Evolutionary conservation across 768 basidiomycete genomes (phyloP).

Genomic region (Tremella mesenterica): DNA sequence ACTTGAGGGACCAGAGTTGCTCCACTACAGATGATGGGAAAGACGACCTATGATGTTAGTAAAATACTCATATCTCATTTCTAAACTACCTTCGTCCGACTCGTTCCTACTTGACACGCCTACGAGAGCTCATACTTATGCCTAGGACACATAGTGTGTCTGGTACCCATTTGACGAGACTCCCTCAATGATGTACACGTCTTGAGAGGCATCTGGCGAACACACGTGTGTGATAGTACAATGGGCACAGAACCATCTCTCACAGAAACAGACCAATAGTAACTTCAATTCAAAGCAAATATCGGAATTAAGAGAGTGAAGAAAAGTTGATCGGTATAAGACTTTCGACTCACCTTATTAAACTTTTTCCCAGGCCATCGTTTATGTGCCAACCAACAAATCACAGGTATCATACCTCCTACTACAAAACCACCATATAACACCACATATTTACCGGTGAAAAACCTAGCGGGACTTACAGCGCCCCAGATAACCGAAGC

Average conservation of each 20-base stretch:
- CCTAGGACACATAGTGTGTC: too few species aligned
- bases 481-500: slow-evolving; percentile 43
- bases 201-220: too few species aligned
- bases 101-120: too few species aligned
- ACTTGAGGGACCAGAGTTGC: slow-evolving; percentile 43
- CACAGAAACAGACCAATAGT: background rate
- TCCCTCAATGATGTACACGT: too few species aligned
- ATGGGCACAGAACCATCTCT: background rate
- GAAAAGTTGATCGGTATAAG: too few species aligned
- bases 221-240: too few species aligned
- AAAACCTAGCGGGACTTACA: slow-evolving; percentile 41
- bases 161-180: too few species aligned
- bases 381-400: slow-evolving; percentile 36
- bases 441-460: slow-evolving; percentile 39
- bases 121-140: too few species aligned
- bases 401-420: slow-evolving; percentile 36
- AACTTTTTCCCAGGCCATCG: slow-evolving; percentile 35
- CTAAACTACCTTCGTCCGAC: too few species aligned
- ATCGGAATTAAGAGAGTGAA: background rate
- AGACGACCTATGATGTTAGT: slow-evolving; percentile 35
- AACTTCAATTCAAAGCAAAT: background rate
- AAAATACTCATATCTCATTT: too few species aligned
- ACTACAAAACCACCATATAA: slow-evolving; percentile 38
- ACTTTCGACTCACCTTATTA: slow-evolving; percentile 37
- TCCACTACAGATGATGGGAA: slow-evolving; percentile 43